Evolutionary conservation across 495 filamentous ascomycete genomes (phyloP).

Genomic region (Aspergillus ellipticus): DNA sequence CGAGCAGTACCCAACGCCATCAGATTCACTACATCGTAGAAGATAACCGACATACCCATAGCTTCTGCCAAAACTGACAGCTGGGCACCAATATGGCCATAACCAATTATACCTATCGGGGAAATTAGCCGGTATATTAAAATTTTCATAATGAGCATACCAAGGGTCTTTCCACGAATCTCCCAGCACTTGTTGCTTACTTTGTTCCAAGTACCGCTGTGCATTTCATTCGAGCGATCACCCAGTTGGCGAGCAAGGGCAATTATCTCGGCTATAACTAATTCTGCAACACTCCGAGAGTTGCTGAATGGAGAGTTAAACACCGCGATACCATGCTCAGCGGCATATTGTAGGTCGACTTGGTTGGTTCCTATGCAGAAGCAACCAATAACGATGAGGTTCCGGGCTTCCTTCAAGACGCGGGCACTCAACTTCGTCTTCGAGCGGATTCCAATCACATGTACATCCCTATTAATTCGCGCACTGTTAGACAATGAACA

Average conservation of each 20-base stretch:
- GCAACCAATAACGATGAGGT: constrained; percentile 92
- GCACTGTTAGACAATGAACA: constrained; percentile 7
- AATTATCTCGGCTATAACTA: constrained; percentile 94
- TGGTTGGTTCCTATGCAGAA: constrained; percentile 99
- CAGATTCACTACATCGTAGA: constrained; percentile 87
- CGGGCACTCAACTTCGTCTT: constrained; percentile 91
- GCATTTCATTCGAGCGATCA: constrained; percentile 92
- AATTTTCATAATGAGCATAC: constrained; percentile 32
- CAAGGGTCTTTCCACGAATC: constrained; percentile 93
- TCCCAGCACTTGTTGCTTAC: constrained; percentile 96
- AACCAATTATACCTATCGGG: constrained; percentile 76
- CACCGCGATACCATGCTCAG: constrained; percentile 87
- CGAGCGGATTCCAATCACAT: constrained; percentile 96
- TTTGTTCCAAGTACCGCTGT: constrained; percentile 96
- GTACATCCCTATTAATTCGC: constrained; percentile 65
- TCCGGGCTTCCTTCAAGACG: constrained; percentile 84
- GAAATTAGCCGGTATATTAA: constrained; percentile 5
- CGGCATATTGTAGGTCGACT: constrained; percentile 89
- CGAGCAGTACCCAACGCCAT: constrained; percentile 88
- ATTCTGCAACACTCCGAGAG: constrained; percentile 92
- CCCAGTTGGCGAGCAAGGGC: constrained; percentile 84
- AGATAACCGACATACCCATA: constrained; percentile 96
- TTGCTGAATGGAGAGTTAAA: constrained; percentile 99
- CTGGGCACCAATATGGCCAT: constrained; percentile 97
- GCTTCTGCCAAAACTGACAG: constrained; percentile 93